These are phyloP conservation scores for Pholiota microspora DNA, from an alignment of 768 basidiomycete species.

Conservation along the genomic window DNA sequence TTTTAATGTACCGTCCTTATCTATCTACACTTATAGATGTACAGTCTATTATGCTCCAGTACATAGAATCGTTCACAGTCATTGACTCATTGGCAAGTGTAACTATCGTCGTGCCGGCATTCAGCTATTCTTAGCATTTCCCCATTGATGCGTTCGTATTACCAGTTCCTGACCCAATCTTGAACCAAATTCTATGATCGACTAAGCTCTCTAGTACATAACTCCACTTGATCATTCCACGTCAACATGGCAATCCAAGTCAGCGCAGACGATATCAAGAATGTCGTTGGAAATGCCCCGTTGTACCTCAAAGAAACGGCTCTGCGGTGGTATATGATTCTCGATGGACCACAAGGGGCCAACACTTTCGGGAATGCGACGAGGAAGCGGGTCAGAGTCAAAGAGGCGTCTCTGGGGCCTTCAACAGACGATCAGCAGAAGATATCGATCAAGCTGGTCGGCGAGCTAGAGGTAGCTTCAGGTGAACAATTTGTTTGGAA, in stretches of 20 bases:
- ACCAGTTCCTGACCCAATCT: no score
- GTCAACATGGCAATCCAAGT: not conserved
- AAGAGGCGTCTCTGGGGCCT: constrained; percentile 17
- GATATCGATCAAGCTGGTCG: constrained; percentile 15
- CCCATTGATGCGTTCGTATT: no score
- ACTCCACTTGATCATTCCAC: no score
- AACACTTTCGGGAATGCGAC: constrained; percentile 6
- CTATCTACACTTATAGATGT: no score
- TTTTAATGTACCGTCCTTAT: no score
- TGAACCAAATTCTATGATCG: no score
- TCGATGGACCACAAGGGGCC: constrained; percentile 1
- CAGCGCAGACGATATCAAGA: not conserved
- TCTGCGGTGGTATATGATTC: constrained; percentile 13
- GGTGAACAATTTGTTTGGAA: constrained; percentile 8
- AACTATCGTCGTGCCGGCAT: no score
- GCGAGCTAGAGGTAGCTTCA: constrained; percentile 17
- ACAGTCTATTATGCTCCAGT: no score
- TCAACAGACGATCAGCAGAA: constrained; percentile 13
- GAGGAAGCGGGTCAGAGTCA: constrained; percentile 7
- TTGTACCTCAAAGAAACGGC: not conserved
- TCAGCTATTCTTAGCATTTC: no score
- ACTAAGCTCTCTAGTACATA: no score
- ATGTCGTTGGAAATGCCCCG: constrained; percentile 2
- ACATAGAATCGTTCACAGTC: no score
- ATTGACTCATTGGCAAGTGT: no score